These are phyloP conservation scores for Suillus subalutaceus DNA, from an alignment of 768 basidiomycete genomes.

Conservation along the genomic window DNA sequence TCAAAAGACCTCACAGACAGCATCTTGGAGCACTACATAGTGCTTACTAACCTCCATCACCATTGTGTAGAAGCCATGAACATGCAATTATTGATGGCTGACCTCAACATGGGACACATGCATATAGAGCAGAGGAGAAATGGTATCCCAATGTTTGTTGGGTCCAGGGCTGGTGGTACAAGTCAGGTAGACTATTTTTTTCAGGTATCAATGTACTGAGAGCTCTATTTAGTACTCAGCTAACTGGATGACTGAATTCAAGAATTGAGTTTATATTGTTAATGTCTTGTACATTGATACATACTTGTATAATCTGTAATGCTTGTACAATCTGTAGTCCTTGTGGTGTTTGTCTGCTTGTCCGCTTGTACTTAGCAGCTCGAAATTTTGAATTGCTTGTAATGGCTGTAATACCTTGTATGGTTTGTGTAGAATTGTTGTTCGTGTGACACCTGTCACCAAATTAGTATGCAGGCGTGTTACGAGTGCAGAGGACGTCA, in stretches of 20 bases:
- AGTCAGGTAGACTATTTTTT: not conserved
- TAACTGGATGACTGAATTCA: too few relatives aligned
- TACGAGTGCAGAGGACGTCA: too few relatives aligned
- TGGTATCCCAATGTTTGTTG: not conserved
- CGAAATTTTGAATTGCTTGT: constrained; percentile 1
- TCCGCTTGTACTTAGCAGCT: not conserved
- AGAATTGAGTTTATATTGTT: too few relatives aligned
- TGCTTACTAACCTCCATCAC: not conserved
- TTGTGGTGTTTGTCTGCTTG: not conserved
- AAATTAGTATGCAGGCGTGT: too few relatives aligned
- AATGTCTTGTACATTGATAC: not conserved
- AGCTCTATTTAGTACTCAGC: too few relatives aligned
- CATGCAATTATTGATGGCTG: not conserved
- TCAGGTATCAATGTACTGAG: too few relatives aligned
- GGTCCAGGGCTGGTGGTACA: not conserved
- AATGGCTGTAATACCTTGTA: not conserved
- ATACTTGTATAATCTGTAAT: not conserved
- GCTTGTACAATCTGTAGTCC: not conserved
- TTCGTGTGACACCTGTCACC: not conserved
- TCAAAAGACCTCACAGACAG: not conserved
- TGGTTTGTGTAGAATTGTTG: not conserved
- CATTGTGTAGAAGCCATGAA: not conserved
- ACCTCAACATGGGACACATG: not conserved
- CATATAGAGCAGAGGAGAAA: not conserved
- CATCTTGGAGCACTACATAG: not conserved